Conservation (phyloP, 352 stramenopile species). For the Phytophthora melonis region DNA sequence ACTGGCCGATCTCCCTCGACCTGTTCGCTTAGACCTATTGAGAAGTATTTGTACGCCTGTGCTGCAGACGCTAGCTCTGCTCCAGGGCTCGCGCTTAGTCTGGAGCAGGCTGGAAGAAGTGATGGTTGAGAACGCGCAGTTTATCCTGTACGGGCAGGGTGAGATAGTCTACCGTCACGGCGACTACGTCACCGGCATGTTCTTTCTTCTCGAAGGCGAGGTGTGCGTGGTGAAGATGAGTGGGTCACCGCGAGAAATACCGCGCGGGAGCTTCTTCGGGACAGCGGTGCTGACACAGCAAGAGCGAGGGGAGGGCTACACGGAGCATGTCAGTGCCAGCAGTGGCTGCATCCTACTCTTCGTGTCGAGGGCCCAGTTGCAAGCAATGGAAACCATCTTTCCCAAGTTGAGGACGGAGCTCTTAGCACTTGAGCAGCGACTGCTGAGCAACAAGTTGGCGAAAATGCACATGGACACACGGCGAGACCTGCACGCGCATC, state of each 20-base stretch:
- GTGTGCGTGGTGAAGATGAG: slow-evolving; percentile 45
- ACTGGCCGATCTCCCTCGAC: slow-evolving; percentile 51
- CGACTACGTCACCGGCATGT: slow-evolving; percentile 60
- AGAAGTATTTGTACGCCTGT: slow-evolving; percentile 50
- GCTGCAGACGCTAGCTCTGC: slow-evolving; percentile 47
- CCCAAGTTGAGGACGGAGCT: slow-evolving; percentile 52
- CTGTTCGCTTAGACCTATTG: slow-evolving; percentile 54
- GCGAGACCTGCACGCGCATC: not conserved
- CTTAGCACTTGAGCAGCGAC: slow-evolving; percentile 48
- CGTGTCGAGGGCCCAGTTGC: slow-evolving; percentile 52
- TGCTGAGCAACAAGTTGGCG: slow-evolving; percentile 52
- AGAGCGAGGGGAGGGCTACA: slow-evolving; percentile 53
- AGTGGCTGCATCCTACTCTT: slow-evolving; percentile 62
- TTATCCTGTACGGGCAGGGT: slow-evolving; percentile 64
- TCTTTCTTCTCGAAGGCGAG: slow-evolving; percentile 64
- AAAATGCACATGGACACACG: slow-evolving; percentile 20
- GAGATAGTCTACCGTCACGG: slow-evolving; percentile 58
- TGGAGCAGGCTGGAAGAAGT: slow-evolving; percentile 45
- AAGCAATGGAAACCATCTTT: slow-evolving; percentile 57
- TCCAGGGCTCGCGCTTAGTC: slow-evolving; percentile 37
- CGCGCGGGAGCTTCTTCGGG: slow-evolving; percentile 53
- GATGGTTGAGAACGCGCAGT: slow-evolving; percentile 51
- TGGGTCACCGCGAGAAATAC: slow-evolving; percentile 32
- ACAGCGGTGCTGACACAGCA: slow-evolving; percentile 50
- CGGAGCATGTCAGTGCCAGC: slow-evolving; percentile 55